phyloP scores from a whole-genome alignment of 75 land plant species.

The Picea sitchensis region DNA sequence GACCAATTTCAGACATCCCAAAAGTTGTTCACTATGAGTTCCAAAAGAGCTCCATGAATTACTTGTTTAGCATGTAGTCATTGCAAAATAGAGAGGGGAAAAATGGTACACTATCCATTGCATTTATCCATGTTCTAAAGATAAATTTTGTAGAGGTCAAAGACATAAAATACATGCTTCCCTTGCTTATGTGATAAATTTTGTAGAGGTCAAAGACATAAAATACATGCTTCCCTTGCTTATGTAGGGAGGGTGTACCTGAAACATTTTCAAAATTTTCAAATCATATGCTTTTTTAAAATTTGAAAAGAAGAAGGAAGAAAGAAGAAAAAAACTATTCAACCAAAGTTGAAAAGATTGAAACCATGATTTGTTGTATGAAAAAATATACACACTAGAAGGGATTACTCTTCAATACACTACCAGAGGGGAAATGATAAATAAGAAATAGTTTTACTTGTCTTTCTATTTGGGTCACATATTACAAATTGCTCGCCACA shows the following conservation, averaged over 20 bases:
- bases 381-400: not conserved
- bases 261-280: too few relatives aligned
- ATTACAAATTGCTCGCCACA: conserved; percentile 80
- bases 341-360: not conserved
- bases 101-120: too few relatives aligned
- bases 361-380: not conserved
- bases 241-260: too few relatives aligned
- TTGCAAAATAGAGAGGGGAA: not conserved
- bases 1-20: conserved; percentile 93
- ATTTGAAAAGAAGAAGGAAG: too few relatives aligned
- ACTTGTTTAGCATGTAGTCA: not conserved
- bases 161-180: too few relatives aligned
- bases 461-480: conserved; percentile 69
- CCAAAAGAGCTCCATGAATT: not conserved
- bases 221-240: too few relatives aligned
- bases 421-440: not conserved
- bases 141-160: too few relatives aligned
- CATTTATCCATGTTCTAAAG: too few relatives aligned
- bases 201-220: too few relatives aligned
- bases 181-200: too few relatives aligned
- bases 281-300: too few relatives aligned
- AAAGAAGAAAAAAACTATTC: too few relatives aligned
- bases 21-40: conserved; percentile 66
- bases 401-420: not conserved
- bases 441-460: conserved; percentile 41